phyloP scores from a whole-genome alignment of 2,329 filamentous ascomycete species.

The Sclerotiophoma versabilis region DNA sequence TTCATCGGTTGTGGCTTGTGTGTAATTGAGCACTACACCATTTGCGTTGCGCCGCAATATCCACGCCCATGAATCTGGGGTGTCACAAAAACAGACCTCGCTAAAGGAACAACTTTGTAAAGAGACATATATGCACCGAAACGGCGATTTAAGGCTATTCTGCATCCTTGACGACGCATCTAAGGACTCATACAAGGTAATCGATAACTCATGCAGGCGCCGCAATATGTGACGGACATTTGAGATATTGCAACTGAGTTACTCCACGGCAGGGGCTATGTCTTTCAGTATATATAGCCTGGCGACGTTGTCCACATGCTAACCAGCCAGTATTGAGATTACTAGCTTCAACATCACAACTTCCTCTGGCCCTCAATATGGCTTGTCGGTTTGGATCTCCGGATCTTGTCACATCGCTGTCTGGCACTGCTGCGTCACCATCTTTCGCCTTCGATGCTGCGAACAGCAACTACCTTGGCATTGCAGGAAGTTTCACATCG shows the following conservation, averaged over 20 bases:
- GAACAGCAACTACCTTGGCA: slow-evolving; percentile 21
- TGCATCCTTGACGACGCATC: not conserved
- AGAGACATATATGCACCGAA: not conserved
- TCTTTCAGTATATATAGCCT: not conserved
- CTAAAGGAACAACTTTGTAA: not conserved
- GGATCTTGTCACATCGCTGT: slow-evolving; percentile 21
- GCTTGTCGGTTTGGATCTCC: slow-evolving; percentile 27
- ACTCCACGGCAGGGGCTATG: not conserved
- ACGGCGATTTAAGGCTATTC: not conserved
- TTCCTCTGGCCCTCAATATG: slow-evolving; percentile 9
- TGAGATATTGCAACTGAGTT: not conserved
- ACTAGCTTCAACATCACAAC: not conserved
- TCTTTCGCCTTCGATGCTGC: slow-evolving; percentile 26
- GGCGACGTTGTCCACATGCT: not conserved
- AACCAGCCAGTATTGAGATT: not conserved
- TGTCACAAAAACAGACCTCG: not conserved
- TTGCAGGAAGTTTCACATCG: slow-evolving; percentile 22
- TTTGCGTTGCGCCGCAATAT: not conserved
- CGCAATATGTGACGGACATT: not conserved
- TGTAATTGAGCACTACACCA: not conserved
- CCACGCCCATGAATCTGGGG: not conserved
- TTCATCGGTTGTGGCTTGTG: slow-evolving; percentile 3
- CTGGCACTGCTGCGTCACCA: slow-evolving; percentile 16
- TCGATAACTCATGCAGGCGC: slow-evolving; percentile 2
- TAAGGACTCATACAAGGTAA: not conserved